Evolutionary conservation across 2,329 filamentous ascomycete species (phyloP).

Genomic region (Pseudocercospora ulei): DNA sequence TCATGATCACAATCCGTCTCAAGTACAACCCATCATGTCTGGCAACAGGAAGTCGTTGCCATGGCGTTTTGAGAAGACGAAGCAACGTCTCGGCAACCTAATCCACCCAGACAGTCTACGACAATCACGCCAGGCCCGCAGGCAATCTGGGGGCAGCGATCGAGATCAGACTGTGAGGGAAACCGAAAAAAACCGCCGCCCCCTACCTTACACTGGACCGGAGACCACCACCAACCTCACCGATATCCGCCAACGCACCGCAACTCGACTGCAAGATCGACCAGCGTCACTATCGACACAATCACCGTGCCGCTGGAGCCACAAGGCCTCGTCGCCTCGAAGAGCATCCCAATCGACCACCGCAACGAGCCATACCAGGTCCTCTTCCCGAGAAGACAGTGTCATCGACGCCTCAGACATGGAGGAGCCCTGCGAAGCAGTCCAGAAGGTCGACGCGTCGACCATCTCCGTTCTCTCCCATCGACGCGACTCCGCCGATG

Average conservation of each 20-base stretch:
- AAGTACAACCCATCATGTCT: slow-evolving; percentile 1
- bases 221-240: neutral
- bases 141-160: slow-evolving; percentile 1
- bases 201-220: neutral
- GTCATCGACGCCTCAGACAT: neutral
- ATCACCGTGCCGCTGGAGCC: neutral
- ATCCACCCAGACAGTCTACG: neutral
- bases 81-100: slow-evolving; percentile 2
- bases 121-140: slow-evolving; percentile 5
- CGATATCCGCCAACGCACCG: slow-evolving; percentile 2
- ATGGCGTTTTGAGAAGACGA: slow-evolving; percentile 3
- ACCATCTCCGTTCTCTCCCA: neutral
- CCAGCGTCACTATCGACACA: slow-evolving; percentile 2
- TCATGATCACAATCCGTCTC: neutral
- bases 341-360: slow-evolving; percentile 5
- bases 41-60: slow-evolving; percentile 3
- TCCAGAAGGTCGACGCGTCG: neutral
- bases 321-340: slow-evolving; percentile 2
- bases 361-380: slow-evolving; percentile 1
- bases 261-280: neutral
- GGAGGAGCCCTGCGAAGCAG: neutral
- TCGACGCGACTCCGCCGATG: neutral
- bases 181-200: slow-evolving; percentile 3
- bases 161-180: slow-evolving; percentile 4
- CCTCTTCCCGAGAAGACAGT: slow-evolving; percentile 1